These are phyloP conservation scores for Phytomonas francai DNA, from an alignment of 208 protist genomes.

Conservation along the genomic window DNA sequence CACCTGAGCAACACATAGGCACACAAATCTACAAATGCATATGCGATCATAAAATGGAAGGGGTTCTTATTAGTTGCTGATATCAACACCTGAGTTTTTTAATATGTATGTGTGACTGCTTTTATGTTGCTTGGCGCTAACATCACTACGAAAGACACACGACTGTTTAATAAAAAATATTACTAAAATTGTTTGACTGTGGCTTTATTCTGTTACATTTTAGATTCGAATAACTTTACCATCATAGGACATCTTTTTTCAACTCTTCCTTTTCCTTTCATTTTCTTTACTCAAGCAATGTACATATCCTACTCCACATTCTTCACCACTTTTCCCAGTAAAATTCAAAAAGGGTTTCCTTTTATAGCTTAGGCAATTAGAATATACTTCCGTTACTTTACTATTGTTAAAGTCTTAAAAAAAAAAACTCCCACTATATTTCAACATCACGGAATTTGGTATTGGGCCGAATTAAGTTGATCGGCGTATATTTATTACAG, in stretches of 20 bases:
- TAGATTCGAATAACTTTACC: background rate
- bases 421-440: too few species aligned
- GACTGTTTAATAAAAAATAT: background rate
- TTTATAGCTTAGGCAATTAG: too few species aligned
- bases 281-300: constrained; percentile 6
- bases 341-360: background rate
- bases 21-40: background rate
- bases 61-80: background rate
- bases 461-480: too few species aligned
- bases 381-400: too few species aligned
- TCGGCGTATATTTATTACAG: too few species aligned
- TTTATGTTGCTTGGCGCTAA: background rate
- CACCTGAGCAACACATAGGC: background rate
- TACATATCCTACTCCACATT: background rate
- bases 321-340: background rate
- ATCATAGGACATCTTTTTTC: background rate
- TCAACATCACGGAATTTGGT: too few species aligned
- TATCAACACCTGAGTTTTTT: background rate
- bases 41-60: background rate
- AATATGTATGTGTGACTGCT: background rate
- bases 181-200: background rate
- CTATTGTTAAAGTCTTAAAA: too few species aligned
- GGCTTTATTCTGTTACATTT: background rate
- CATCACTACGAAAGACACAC: background rate
- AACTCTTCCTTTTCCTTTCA: constrained; percentile 3